Conservation (phyloP, 176 grass and related monocot species). For the Juncus inflexus region DNA sequence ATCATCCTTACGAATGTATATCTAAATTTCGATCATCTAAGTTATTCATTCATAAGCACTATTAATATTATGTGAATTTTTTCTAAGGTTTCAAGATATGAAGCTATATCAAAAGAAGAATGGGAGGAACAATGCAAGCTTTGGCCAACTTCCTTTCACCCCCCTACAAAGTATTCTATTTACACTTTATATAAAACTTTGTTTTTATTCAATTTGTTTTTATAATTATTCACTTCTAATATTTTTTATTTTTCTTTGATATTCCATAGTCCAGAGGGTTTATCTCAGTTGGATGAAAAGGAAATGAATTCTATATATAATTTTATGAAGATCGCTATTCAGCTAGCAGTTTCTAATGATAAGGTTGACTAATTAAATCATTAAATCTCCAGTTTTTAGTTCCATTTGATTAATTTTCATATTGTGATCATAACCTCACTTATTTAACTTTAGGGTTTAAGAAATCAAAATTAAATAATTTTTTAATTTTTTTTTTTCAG, state of each 20-base stretch:
- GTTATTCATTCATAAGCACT: neutral
- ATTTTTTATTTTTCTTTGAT: neutral
- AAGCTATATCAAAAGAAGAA: constrained; percentile 78
- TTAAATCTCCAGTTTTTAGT: no score
- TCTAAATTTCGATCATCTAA: constrained; percentile 18
- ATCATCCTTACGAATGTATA: neutral
- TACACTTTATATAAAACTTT: neutral
- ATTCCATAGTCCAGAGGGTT: constrained; percentile 35
- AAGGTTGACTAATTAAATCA: constrained; percentile 14
- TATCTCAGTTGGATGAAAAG: constrained; percentile 43
- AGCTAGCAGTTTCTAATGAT: constrained; percentile 42
- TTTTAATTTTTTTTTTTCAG: constrained; percentile 34
- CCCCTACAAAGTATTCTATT: constrained; percentile 48
- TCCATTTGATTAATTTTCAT: neutral
- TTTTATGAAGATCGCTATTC: constrained; percentile 58
- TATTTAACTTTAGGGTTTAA: neutral
- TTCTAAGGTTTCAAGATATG: constrained; percentile 63
- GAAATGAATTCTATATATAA: constrained; percentile 60
- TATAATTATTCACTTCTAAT: constrained; percentile 8
- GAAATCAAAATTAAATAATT: no score
- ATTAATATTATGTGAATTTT: constrained; percentile 28
- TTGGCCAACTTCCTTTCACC: constrained; percentile 98
- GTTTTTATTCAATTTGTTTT: constrained; percentile 5
- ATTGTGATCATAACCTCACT: neutral
- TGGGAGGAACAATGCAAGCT: constrained; percentile 93